phyloP scores from a whole-genome alignment of 495 filamentous ascomycete species.

The Apodospora peruviana region DNA sequence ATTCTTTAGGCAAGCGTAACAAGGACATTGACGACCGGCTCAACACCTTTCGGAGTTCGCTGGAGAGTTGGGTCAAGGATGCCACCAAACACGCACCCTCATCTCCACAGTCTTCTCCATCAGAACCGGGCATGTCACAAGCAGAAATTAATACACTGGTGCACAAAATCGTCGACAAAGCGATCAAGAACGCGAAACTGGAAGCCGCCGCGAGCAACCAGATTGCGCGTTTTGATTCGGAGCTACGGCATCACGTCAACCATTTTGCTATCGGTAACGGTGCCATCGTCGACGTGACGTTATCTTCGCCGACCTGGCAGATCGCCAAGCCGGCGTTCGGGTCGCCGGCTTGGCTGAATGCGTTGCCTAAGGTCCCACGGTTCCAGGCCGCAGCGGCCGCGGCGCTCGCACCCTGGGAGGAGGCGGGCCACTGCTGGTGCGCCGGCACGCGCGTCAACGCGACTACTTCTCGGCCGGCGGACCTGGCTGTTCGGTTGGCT shows the following conservation, averaged over 20 bases:
- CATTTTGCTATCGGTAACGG: conserved; percentile 33
- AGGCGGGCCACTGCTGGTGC: conserved; percentile 67
- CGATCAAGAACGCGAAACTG: conserved; percentile 29
- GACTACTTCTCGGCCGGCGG: conserved; percentile 22
- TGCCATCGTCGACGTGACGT: conserved; percentile 22
- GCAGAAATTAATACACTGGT: conserved; percentile 29
- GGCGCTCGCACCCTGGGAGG: conserved; percentile 52
- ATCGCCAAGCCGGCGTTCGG: conserved; percentile 5
- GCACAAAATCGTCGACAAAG: conserved; percentile 29
- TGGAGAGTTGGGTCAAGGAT: conserved; percentile 13
- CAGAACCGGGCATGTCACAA: conserved; percentile 16
- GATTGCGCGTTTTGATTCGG: conserved; percentile 20
- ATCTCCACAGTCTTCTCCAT: background rate
- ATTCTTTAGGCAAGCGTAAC: no score
- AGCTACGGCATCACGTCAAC: conserved; percentile 35
- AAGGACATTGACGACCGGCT: conserved; percentile 16
- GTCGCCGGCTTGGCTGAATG: conserved; percentile 19
- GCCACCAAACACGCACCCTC: conserved; percentile 1
- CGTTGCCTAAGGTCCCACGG: conserved; percentile 16
- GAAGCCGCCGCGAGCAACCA: conserved; percentile 23
- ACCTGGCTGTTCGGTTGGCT: conserved; percentile 44
- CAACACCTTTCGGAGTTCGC: conserved; percentile 8
- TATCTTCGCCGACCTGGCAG: conserved; percentile 24
- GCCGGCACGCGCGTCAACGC: conserved; percentile 27
- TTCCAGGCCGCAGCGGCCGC: conserved; percentile 20